Conservation (phyloP, 1,139 yeast species). For the Scheffersomyces titani region DNA sequence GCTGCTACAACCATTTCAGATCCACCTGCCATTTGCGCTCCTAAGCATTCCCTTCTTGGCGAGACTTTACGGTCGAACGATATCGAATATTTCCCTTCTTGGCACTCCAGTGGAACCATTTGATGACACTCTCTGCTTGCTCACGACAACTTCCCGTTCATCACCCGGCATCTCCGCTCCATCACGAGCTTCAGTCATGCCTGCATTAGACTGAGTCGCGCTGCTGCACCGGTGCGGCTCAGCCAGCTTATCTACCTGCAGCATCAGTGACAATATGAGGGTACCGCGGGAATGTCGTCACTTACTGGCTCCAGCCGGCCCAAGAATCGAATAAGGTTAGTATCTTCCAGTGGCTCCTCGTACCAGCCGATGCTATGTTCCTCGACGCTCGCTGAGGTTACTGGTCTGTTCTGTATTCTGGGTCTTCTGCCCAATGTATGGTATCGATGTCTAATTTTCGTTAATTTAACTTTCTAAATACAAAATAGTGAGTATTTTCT, state of each 20-base stretch:
- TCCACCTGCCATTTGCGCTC: too few relatives aligned
- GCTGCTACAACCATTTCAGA: too few relatives aligned
- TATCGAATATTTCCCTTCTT: background rate
- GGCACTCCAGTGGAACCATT: background rate
- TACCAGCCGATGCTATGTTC: background rate
- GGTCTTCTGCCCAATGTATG: background rate
- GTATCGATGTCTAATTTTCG: background rate
- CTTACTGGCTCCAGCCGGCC: background rate
- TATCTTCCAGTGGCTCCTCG: background rate
- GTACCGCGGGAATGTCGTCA: background rate
- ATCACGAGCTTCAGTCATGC: background rate
- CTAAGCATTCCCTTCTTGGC: background rate
- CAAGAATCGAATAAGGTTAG: background rate
- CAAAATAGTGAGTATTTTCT: background rate
- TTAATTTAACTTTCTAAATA: background rate
- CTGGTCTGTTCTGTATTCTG: background rate
- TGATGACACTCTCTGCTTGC: background rate
- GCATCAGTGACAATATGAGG: background rate
- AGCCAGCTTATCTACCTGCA: background rate
- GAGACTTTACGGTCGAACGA: background rate
- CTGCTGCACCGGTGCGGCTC: background rate
- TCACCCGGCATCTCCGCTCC: background rate
- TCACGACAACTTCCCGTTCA: background rate
- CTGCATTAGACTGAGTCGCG: background rate
- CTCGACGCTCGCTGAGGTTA: background rate